phyloP scores from a whole-genome alignment of 768 basidiomycete genomes.

The Tephrocybe sp. region DNA sequence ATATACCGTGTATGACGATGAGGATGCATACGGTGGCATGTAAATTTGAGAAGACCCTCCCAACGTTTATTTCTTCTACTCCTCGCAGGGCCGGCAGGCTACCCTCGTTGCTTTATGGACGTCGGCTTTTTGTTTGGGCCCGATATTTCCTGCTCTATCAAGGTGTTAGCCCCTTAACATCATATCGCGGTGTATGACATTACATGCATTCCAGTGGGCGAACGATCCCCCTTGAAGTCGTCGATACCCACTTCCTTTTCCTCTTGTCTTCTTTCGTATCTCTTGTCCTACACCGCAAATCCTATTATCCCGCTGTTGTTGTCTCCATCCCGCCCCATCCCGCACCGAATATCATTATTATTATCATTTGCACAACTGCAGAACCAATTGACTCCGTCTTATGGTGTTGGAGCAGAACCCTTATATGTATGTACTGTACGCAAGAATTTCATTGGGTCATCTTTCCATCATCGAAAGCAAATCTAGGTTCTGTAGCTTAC shows the following conservation, averaged over 20 bases:
- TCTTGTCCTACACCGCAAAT: background rate
- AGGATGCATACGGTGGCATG: slow-evolving; percentile 71
- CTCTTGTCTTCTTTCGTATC: background rate
- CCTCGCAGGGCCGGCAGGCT: slow-evolving; percentile 3
- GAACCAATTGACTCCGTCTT: background rate
- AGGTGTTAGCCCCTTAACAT: background rate
- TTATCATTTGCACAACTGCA: background rate
- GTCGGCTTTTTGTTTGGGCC: background rate
- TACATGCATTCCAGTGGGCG: slow-evolving; percentile 3
- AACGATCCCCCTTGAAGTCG: slow-evolving; percentile 14
- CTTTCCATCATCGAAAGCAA: background rate
- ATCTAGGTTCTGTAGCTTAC: no score
- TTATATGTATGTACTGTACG: slow-evolving; percentile 1
- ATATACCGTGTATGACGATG: slow-evolving; percentile 55
- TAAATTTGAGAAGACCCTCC: slow-evolving; percentile 25
- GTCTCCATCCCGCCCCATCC: background rate
- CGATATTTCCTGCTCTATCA: background rate
- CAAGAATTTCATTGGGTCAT: slow-evolving; percentile 1
- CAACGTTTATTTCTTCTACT: background rate
- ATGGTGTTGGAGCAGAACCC: background rate
- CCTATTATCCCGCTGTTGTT: background rate
- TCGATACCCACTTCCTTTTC: slow-evolving; percentile 11
- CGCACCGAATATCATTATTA: background rate
- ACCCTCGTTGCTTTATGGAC: slow-evolving; percentile 1
- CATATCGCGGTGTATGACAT: background rate